These are phyloP conservation scores for Omphalea diandra DNA, from an alignment of 441 rosid genomes.

Conservation along the genomic window DNA sequence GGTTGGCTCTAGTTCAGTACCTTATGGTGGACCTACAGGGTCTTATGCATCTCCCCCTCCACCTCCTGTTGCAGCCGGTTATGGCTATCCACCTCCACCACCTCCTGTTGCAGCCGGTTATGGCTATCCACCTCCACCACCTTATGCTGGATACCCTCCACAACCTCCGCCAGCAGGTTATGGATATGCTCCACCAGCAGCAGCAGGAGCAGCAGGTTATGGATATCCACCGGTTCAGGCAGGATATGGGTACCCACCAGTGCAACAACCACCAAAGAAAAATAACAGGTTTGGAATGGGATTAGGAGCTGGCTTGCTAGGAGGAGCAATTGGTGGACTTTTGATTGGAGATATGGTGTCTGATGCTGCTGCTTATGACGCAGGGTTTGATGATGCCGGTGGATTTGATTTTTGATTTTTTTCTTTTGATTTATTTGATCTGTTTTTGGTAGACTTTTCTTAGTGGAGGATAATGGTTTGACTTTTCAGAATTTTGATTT, in stretches of 20 bases:
- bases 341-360: conserved; percentile 60
- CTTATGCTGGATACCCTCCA: conserved; percentile 31
- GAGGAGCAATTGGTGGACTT: conserved; percentile 61
- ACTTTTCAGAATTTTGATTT: neutral
- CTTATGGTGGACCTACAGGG: conserved; percentile 25
- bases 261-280: conserved; percentile 38
- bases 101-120: no score
- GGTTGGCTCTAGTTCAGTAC: conserved; percentile 29
- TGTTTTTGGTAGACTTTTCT: neutral
- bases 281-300: conserved; percentile 60
- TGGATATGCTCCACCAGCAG: conserved; percentile 27
- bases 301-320: conserved; percentile 61
- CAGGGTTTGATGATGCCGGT: conserved; percentile 38
- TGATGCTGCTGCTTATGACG: conserved; percentile 36
- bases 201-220: no score
- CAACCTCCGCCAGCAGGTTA: conserved; percentile 24
- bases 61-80: conserved; percentile 10
- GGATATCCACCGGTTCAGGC: conserved; percentile 29
- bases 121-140: conserved; percentile 30
- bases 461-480: neutral
- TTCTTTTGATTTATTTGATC: neutral
- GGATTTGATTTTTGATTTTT: conserved; percentile 27
- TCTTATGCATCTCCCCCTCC: conserved; percentile 28
- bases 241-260: conserved; percentile 35
- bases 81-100: conserved; percentile 32